Evolutionary conservation across 257 asterid genomes (phyloP).

Genomic region (Ligustrum vulgare): DNA sequence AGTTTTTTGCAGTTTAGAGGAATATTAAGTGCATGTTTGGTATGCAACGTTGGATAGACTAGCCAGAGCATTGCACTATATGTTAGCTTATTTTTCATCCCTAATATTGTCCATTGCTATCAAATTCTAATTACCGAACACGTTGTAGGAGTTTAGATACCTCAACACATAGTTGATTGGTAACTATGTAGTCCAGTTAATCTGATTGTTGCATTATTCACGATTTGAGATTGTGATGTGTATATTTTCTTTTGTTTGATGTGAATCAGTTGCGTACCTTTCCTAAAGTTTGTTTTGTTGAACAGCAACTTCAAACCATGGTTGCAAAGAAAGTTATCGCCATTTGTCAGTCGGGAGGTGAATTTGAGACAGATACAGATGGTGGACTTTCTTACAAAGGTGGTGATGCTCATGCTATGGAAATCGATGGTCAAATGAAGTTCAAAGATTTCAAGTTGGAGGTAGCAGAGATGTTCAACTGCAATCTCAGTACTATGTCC

Average conservation of each 20-base stretch:
- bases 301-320: slow-evolving; percentile 55
- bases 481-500: slow-evolving; percentile 51
- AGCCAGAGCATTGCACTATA: background rate
- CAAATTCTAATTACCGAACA: background rate
- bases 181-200: background rate
- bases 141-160: background rate
- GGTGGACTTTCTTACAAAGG: slow-evolving; percentile 78
- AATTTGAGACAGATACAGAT: slow-evolving; percentile 72
- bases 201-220: background rate
- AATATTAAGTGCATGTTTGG: background rate
- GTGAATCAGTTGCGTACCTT: background rate
- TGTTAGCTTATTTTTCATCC: background rate
- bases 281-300: slow-evolving; percentile 22
- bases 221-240: background rate
- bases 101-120: background rate
- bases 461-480: slow-evolving; percentile 89
- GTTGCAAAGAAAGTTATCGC: slow-evolving; percentile 73
- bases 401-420: slow-evolving; percentile 99
- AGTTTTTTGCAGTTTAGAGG: background rate
- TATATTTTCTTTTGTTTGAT: background rate
- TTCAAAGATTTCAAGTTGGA: slow-evolving; percentile 72
- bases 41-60: background rate
- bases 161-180: background rate
- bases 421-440: slow-evolving; percentile 74
- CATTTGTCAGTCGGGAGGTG: slow-evolving; percentile 97